A percentile compares a stretch with the other conserved stretches of the same genome.
These are phyloP conservation scores for Chalaropsis ovoidea DNA, from an alignment of 2,329 filamentous ascomycete genomes.

Conservation along the genomic window DNA sequence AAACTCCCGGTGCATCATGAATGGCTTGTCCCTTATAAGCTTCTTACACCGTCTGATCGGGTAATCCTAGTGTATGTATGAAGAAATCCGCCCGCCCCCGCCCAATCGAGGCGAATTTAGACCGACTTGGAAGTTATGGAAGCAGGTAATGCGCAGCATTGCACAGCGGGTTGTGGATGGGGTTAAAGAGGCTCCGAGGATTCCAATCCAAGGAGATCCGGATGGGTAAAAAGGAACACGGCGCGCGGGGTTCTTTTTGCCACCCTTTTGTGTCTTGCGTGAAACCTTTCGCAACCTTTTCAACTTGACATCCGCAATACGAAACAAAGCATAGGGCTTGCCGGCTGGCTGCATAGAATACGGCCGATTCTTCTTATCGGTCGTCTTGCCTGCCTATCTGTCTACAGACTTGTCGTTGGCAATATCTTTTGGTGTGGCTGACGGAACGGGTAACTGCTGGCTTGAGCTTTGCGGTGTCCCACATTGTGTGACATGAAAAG, in stretches of 20 bases:
- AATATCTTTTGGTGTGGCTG: background rate
- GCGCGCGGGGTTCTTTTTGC: background rate
- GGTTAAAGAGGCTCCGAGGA: background rate
- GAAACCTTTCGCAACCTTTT: background rate
- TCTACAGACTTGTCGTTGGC: background rate
- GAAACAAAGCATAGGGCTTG: background rate
- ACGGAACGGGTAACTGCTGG: conserved; percentile 1
- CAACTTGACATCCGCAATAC: background rate
- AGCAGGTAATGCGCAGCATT: background rate
- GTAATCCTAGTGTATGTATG: background rate
- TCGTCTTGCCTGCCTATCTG: background rate
- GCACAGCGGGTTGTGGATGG: too few species aligned
- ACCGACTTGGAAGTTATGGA: background rate
- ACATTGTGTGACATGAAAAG: background rate
- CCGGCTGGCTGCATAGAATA: background rate
- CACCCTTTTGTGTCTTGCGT: background rate
- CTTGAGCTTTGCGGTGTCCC: background rate
- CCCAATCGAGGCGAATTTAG: background rate
- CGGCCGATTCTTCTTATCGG: background rate
- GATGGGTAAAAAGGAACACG: background rate
- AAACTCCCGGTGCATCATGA: conserved; percentile 6
- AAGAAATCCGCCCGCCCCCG: too few species aligned
- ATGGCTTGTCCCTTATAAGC: conserved; percentile 4
- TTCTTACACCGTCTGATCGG: background rate
- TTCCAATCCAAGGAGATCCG: too few species aligned